Conservation (phyloP, 495 filamentous ascomycete genomes). For the Neurospora sp. region DNA sequence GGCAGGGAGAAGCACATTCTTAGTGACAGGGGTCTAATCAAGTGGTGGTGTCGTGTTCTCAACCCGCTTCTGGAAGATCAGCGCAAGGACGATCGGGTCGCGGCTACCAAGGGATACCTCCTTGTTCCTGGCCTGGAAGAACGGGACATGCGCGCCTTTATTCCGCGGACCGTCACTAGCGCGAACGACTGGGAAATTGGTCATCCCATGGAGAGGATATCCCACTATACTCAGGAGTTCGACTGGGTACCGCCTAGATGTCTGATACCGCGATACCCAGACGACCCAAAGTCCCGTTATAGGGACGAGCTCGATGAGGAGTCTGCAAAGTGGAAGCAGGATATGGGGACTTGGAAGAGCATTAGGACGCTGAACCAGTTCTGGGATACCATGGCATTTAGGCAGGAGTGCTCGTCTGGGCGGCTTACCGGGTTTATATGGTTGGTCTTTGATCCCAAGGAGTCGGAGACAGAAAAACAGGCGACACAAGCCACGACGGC, state of each 20-base stretch:
- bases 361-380: conserved; percentile 79
- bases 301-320: conserved; percentile 77
- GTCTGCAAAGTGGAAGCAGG: conserved; percentile 30
- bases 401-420: conserved; percentile 91
- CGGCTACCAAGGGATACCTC: conserved; percentile 58
- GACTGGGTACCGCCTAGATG: conserved; percentile 63
- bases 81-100: conserved; percentile 17
- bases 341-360: conserved; percentile 66
- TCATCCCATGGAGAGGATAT: conserved; percentile 48
- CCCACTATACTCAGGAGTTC: conserved; percentile 53
- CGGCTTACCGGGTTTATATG: conserved; percentile 89
- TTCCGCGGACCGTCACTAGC: conserved; percentile 33
- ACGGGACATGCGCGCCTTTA: conserved; percentile 59
- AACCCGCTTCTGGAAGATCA: conserved; percentile 57
- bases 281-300: conserved; percentile 93
- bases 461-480: not conserved
- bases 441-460: conserved; percentile 60
- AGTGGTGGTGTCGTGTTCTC: conserved; percentile 88
- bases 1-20: conserved; percentile 68
- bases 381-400: conserved; percentile 97
- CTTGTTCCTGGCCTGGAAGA: conserved; percentile 77
- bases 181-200: conserved; percentile 41
- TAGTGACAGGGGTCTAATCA: conserved; percentile 77
- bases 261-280: conserved; percentile 82
- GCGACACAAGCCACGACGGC: not conserved